Percentiles rank a stretch among this genome's conserved stretches.
phyloP scores from a whole-genome alignment of 768 basidiomycete genomes.

The Collybia mongolica region DNA sequence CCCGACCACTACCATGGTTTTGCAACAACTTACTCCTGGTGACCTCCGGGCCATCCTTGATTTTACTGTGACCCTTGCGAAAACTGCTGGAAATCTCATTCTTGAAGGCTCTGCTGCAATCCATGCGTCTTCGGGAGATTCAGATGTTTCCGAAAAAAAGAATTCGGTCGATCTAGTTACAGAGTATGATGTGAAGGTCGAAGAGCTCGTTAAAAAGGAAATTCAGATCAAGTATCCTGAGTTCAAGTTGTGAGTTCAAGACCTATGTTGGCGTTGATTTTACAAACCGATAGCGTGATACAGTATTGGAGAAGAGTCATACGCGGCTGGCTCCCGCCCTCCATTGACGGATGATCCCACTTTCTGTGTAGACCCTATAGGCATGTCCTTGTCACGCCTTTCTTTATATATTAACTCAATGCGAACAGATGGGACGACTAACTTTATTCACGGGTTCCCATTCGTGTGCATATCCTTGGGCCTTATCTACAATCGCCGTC shows the following conservation, averaged over 20 bases:
- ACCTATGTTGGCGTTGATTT: background rate
- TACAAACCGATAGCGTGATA: slow-evolving; percentile 1
- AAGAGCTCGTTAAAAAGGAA: slow-evolving; percentile 75
- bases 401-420: background rate
- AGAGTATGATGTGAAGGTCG: slow-evolving; percentile 90
- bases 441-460: slow-evolving; percentile 85
- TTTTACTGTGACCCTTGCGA: slow-evolving; percentile 73
- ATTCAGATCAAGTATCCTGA: slow-evolving; percentile 65
- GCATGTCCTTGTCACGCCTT: slow-evolving; percentile 31
- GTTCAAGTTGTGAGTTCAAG: slow-evolving; percentile 74
- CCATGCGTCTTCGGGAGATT: slow-evolving; percentile 43
- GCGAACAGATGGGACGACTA: slow-evolving; percentile 77
- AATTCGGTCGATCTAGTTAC: slow-evolving; percentile 95
- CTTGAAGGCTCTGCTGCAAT: slow-evolving; percentile 77
- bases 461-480: slow-evolving; percentile 91
- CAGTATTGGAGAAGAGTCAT: slow-evolving; percentile 95
- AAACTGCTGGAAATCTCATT: slow-evolving; percentile 73
- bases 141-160: slow-evolving; percentile 78
- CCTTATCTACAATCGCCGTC: slow-evolving; percentile 76
- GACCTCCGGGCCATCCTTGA: slow-evolving; percentile 62
- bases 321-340: slow-evolving; percentile 67
- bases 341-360: slow-evolving; percentile 86
- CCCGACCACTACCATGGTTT: slow-evolving; percentile 27
- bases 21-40: slow-evolving; percentile 35
- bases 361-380: slow-evolving; percentile 96